Percentiles rank a stretch among this genome's conserved stretches.
phyloP scores from a whole-genome alignment of 768 basidiomycete species.

The Lentinula aciculospora region DNA sequence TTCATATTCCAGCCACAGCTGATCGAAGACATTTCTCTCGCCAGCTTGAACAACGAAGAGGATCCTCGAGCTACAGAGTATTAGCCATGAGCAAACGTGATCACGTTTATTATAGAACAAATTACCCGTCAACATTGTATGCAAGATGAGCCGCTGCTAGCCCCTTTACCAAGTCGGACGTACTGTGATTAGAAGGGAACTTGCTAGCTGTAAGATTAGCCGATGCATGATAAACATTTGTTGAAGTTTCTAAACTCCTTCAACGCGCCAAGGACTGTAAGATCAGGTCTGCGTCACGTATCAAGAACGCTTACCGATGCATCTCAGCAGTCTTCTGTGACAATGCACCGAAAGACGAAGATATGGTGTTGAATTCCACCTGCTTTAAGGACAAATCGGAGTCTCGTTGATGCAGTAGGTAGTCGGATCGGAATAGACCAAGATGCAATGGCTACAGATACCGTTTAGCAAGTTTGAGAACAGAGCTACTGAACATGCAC shows the following conservation, averaged over 20 bases:
- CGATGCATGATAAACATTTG: constrained; percentile 61
- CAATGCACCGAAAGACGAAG: constrained; percentile 82
- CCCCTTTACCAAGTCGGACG: constrained; percentile 64
- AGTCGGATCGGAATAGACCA: constrained; percentile 93
- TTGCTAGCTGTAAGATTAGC: constrained; percentile 45
- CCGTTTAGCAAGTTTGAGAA: not conserved
- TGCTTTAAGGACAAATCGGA: constrained; percentile 64
- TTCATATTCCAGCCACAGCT: constrained; percentile 83
- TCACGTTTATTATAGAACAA: not conserved
- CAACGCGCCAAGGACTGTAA: not conserved
- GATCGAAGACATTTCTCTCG: constrained; percentile 95
- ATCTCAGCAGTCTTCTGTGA: constrained; percentile 62
- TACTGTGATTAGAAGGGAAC: constrained; percentile 72
- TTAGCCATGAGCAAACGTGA: not conserved
- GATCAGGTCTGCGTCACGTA: not conserved
- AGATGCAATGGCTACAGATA: constrained; percentile 67
- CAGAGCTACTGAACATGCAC: constrained; percentile 19
- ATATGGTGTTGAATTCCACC: constrained; percentile 98
- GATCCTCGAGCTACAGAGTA: constrained; percentile 38
- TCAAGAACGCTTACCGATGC: constrained; percentile 54
- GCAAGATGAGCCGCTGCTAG: constrained; percentile 76
- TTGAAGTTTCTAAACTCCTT: constrained; percentile 65
- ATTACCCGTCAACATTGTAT: constrained; percentile 54
- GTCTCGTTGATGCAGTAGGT: constrained; percentile 65
- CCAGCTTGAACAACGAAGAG: constrained; percentile 86